Conservation (phyloP, 257 asterid genomes). For the Nyctanthes arbortristis region DNA sequence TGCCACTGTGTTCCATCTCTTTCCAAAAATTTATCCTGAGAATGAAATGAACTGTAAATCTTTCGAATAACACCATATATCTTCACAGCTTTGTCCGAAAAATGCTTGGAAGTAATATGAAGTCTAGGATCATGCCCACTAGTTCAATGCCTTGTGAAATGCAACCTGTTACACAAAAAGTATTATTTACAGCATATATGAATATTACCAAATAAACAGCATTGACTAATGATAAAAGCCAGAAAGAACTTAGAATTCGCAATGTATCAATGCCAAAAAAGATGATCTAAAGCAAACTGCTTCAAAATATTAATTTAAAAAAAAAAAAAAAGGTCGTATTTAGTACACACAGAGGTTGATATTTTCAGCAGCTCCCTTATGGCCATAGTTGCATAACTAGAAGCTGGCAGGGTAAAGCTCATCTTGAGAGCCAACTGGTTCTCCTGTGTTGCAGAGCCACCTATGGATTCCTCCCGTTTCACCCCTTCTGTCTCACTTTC, state of each 20-base stretch:
- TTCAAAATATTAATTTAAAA: neutral
- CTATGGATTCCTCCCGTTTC: constrained; percentile 33
- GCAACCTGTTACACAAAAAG: constrained; percentile 61
- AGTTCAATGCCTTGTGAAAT: constrained; percentile 74
- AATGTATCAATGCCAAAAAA: neutral
- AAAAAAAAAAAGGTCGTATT: neutral
- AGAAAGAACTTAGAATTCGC: no score
- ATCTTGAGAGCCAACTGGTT: constrained; percentile 74
- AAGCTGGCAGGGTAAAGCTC: constrained; percentile 87
- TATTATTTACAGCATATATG: constrained; percentile 1
- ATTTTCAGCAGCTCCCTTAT: constrained; percentile 92
- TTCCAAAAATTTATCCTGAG: constrained; percentile 13
- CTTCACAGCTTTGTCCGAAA: constrained; percentile 18
- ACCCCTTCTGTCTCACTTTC: constrained; percentile 23
- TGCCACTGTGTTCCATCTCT: neutral
- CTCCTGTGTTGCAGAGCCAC: constrained; percentile 38
- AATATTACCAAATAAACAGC: constrained; percentile 6
- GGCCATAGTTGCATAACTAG: constrained; percentile 99
- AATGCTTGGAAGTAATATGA: constrained; percentile 8
- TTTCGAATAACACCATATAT: constrained; percentile 13
- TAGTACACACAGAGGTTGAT: constrained; percentile 81
- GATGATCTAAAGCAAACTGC: constrained; percentile 7
- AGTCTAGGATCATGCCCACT: constrained; percentile 1
- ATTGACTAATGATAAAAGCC: constrained; percentile 2
- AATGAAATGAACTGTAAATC: constrained; percentile 25